Percentiles rank a stretch among this genome's conserved stretches.
These are phyloP conservation scores for Suillus clintonianus DNA, from an alignment of 768 basidiomycete species.

Conservation along the genomic window DNA sequence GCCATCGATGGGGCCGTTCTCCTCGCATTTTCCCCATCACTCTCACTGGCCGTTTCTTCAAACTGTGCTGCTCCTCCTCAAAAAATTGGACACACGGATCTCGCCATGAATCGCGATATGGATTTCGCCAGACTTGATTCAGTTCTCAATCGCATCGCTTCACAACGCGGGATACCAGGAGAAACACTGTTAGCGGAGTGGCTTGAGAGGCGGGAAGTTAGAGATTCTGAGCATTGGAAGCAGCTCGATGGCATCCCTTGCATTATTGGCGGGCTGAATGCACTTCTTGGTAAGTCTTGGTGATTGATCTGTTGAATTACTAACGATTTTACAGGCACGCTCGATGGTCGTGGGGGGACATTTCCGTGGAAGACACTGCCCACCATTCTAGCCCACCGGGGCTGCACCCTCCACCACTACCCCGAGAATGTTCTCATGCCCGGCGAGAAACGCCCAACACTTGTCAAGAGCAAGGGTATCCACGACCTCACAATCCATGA, in stretches of 20 bases:
- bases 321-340: neutral
- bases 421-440: neutral
- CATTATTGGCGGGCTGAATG: neutral
- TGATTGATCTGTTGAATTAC: neutral
- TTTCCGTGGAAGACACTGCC: neutral
- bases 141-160: neutral
- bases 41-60: neutral
- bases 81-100: neutral
- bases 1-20: neutral
- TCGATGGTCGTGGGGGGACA: neutral
- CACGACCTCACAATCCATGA: neutral
- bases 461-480: neutral
- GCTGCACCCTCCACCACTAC: neutral
- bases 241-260: neutral
- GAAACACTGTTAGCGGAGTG: neutral
- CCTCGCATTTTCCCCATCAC: neutral
- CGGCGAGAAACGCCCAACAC: neutral
- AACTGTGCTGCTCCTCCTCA: neutral
- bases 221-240: neutral
- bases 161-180: neutral
- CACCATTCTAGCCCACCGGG: neutral
- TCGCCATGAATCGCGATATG: no score
- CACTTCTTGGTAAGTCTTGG: neutral
- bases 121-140: neutral
- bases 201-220: neutral